phyloP scores from a whole-genome alignment of 1,139 yeast species.

The Torulaspora pretoriensis region DNA sequence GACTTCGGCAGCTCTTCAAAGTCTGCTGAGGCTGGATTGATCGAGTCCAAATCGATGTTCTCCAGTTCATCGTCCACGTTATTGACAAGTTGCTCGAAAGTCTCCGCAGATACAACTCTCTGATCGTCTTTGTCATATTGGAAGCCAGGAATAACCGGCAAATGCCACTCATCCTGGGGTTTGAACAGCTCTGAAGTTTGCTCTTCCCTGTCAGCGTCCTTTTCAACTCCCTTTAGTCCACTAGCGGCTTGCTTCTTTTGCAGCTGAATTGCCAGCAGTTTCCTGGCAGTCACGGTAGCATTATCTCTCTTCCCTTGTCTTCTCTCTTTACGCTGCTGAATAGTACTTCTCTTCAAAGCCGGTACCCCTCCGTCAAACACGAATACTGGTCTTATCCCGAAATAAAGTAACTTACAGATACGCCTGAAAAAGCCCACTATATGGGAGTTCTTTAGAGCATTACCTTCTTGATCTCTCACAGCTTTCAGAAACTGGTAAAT shows the following conservation, averaged over 20 bases:
- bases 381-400: constrained; percentile 88
- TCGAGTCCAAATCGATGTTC: constrained; percentile 61
- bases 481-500: constrained; percentile 95
- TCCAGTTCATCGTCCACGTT: constrained; percentile 65
- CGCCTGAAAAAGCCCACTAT: constrained; percentile 91
- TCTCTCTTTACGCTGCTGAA: constrained; percentile 61
- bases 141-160: constrained; percentile 63
- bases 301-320: constrained; percentile 72
- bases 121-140: constrained; percentile 49
- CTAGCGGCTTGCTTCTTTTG: constrained; percentile 47
- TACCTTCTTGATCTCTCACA: constrained; percentile 81
- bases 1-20: constrained; percentile 66
- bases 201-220: constrained; percentile 9
- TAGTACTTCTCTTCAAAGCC: constrained; percentile 69
- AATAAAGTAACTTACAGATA: constrained; percentile 82
- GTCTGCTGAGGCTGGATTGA: constrained; percentile 66
- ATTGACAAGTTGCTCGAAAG: constrained; percentile 56
- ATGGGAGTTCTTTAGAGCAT: constrained; percentile 74
- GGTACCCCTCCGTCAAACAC: constrained; percentile 99
- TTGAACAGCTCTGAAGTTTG: constrained; percentile 32
- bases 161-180: constrained; percentile 73
- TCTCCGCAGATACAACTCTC: constrained; percentile 71
- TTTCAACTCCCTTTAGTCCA: constrained; percentile 21
- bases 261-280: constrained; percentile 72
- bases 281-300: constrained; percentile 72